Base-by-base conservation (phyloP, 2,329 filamentous ascomycete genomes). In the Mycosphaerella arachidis region DNA sequence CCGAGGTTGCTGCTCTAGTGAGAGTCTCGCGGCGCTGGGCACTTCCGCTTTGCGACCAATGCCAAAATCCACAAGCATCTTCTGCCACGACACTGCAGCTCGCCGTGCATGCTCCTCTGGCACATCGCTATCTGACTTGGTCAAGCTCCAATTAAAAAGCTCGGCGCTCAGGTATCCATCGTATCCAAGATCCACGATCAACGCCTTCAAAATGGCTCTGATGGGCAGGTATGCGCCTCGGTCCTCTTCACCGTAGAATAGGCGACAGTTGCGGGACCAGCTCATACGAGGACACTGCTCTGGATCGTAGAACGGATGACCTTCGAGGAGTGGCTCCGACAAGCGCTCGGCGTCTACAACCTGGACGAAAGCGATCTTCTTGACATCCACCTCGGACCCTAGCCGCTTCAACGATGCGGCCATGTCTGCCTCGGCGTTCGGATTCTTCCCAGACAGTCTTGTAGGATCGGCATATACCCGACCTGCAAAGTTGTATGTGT, bases 401-500 rank as follows among this genome's bases (percentile, higher is more conserved):
- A 91, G 75, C 4, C 80, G 76, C 33, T 77, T 71, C 48, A 91
- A 73, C 0, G 86, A 87, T 1, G 76, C 75, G 7, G 73, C 71
- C 1, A 89, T 78, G 0, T 79, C 81, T 5, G 76, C 74, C 2
- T 88, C 83, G 7, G 84, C 86, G 61, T 84, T 78, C 0, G 74
- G 64, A 0, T 77, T 83, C 64, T 79, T 79, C 3, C 87, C 84
- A 0, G 77, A 77, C 0, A 75, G 64, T 0, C 79, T 73, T 0
- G 83, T 73, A 0, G 89, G 89, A 67, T 92, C 88, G 0, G 86
- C 89, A 65, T 84, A 92, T 60, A 90, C 83, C 6, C 85, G 77
- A 0, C 84, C 89, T 0, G 88, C 84, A 60, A 92, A 88, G 73
- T 92, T 90, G 76, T 91, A 92, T 0, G 86, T 90, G 73, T 92